Conservation (phyloP, 768 basidiomycete species). For the Tremella mesenterica region DNA sequence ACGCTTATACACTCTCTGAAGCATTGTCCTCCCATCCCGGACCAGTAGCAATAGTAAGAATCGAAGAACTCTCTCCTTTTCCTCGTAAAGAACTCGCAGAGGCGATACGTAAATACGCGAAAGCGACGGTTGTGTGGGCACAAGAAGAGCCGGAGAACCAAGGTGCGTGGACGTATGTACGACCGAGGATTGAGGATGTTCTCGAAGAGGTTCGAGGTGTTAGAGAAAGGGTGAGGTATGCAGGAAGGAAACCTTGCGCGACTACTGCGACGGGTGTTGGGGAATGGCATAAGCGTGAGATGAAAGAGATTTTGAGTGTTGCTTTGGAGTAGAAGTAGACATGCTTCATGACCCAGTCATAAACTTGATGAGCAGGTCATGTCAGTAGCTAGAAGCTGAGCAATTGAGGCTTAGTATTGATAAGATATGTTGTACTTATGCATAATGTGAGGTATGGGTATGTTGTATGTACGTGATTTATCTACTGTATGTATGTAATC, state of each 20-base stretch:
- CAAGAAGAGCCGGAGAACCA: constrained; percentile 89
- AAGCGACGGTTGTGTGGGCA: constrained; percentile 54
- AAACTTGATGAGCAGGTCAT: too few species aligned
- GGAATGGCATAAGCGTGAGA: constrained; percentile 59
- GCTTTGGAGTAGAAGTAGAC: constrained; percentile 12
- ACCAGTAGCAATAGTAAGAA: constrained; percentile 59
- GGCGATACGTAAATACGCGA: constrained; percentile 50
- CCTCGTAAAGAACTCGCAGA: constrained; percentile 56
- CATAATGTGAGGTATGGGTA: too few species aligned
- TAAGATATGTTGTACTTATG: too few species aligned
- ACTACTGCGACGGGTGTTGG: constrained; percentile 71
- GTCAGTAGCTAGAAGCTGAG: too few species aligned
- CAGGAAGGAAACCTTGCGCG: constrained; percentile 63
- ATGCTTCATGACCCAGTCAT: too few species aligned
- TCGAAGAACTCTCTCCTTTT: constrained; percentile 84
- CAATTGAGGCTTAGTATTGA: too few species aligned
- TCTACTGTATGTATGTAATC: too few species aligned
- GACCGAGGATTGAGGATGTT: constrained; percentile 52
- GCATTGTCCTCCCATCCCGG: constrained; percentile 46
- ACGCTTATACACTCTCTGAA: constrained; percentile 67
- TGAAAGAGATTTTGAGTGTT: constrained; percentile 54
- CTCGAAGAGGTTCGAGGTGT: constrained; percentile 46
- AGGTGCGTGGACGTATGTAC: constrained; percentile 66
- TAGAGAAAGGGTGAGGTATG: constrained; percentile 49
- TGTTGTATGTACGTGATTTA: too few species aligned